These are phyloP conservation scores for Schwanniomyces vanrijiae DNA, from an alignment of 805 yeast species.

Conservation along the genomic window DNA sequence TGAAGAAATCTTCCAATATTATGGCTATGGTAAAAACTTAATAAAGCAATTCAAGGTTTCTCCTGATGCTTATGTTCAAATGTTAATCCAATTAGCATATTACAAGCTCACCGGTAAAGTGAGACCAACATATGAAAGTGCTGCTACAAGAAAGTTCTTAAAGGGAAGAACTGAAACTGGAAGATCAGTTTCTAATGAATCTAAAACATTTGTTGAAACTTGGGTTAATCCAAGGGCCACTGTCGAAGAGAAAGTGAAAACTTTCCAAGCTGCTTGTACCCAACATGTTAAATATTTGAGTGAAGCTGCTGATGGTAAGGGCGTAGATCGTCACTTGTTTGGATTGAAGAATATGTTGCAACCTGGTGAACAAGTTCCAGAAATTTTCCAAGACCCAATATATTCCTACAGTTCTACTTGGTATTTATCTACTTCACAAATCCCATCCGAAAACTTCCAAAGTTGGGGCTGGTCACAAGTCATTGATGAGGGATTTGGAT, in stretches of 20 bases:
- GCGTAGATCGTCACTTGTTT: conserved; percentile 90
- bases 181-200: conserved; percentile 75
- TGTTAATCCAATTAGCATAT: conserved; percentile 88
- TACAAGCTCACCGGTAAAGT: conserved; percentile 76
- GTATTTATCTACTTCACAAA: conserved; percentile 87
- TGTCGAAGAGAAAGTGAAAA: conserved; percentile 55
- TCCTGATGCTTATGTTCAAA: conserved; percentile 92
- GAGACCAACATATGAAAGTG: conserved; percentile 94
- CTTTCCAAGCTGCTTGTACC: conserved; percentile 69
- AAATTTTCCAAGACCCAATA: conserved; percentile 71
- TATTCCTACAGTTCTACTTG: conserved; percentile 77
- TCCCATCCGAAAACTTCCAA: conserved; percentile 76
- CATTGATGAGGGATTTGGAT: conserved; percentile 88
- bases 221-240: conserved; percentile 62
- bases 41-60: conserved; percentile 83
- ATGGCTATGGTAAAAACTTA: conserved; percentile 81
- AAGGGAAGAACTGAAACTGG: conserved; percentile 95
- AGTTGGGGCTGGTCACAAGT: conserved; percentile 98
- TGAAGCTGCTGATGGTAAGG: conserved; percentile 80
- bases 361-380: conserved; percentile 61
- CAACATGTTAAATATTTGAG: conserved; percentile 74
- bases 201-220: conserved; percentile 66
- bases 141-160: conserved; percentile 86
- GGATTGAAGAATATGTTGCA: conserved; percentile 77
- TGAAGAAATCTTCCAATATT: conserved; percentile 75